Conservation (phyloP, 2,329 filamentous ascomycete genomes). For the Penicillium sp. region DNA sequence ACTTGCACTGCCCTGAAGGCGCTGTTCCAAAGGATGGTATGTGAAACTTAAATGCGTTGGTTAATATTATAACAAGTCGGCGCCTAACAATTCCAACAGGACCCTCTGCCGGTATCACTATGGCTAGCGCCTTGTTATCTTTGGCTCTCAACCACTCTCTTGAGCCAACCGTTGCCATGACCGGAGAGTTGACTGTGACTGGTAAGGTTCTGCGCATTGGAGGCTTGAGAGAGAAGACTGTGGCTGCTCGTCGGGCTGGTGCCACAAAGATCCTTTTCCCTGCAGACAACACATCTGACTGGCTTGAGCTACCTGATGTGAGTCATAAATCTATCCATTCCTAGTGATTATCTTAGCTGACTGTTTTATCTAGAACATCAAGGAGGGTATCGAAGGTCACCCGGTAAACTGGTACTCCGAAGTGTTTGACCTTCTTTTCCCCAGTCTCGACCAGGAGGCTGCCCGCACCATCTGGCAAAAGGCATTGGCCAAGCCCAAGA, state of each 20-base stretch:
- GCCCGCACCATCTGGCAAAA: conserved; percentile 73
- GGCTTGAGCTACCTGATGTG: conserved; percentile 95
- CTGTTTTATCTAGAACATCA: conserved; percentile 74
- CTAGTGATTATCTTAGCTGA: conserved; percentile 20
- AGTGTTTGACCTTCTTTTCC: conserved; percentile 89
- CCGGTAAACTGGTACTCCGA: conserved; percentile 92
- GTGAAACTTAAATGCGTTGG: conserved; percentile 18
- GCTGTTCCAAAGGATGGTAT: conserved; percentile 87
- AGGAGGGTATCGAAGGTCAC: conserved; percentile 88
- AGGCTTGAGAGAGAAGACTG: conserved; percentile 92
- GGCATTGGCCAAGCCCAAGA: conserved; percentile 57
- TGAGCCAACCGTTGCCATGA: conserved; percentile 91
- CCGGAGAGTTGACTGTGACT: conserved; percentile 92
- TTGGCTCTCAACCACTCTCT: conserved; percentile 77
- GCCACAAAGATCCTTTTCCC: conserved; percentile 95
- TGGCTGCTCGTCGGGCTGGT: conserved; percentile 87
- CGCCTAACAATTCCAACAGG: conserved; percentile 39
- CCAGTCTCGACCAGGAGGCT: conserved; percentile 68
- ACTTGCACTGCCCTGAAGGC: conserved; percentile 94
- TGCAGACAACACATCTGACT: conserved; percentile 91
- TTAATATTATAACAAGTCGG: conserved; percentile 3
- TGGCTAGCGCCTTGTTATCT: conserved; percentile 90
- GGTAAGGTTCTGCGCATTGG: conserved; percentile 96
- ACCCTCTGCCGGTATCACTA: conserved; percentile 90
- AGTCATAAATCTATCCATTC: conserved; percentile 40